Evolutionary conservation across 345 rosid species (phyloP), one percentile per base, ranked within the genome.

Genomic region (Combretum micranthum): DNA sequence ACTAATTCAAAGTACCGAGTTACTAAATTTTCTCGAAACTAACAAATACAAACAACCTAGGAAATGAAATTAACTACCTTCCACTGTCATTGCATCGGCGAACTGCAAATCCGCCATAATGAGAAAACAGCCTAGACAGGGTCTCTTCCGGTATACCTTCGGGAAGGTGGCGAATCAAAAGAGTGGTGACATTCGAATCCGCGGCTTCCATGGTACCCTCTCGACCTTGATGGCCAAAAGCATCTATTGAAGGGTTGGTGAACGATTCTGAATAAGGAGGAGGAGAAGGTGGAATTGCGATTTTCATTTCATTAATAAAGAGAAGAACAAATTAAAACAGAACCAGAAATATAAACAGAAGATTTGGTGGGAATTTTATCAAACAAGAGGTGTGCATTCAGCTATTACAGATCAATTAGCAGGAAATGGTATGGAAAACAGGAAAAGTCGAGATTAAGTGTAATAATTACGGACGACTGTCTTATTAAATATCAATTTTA

Each of bases 91-190:
- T 57, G 77, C 85, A 92, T 63, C 87, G 87, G 60, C 95, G 96
- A 54, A 88, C 93, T 13, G 87, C 56, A 59, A 72, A 65, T 58
- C 93, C 90, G n/a, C 96, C 93, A 37, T 88, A 88, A 64, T 88
- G 96, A 47, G 91, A 86, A 56, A 92, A 76, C 45, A 90, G 87
- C 4, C 87, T 75, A 57, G 77, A 69, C 44, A 90, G 71, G 12
- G 94, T 82, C 21, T 85, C 89, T 4, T 74, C 80, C 58, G 96
- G 93, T 21, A 90, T 80, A 19, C 85, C 87, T 61, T 90, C 96
- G 6, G 97, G 96, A 54, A 90, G 89, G 77, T 90, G 96, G 51
- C 78, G 71, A 47, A 88, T 69, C 56, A 83, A 23, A 48, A 92
- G 90, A 9, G 39, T 32, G 15, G 95, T 84, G 4, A 48, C 54